Base-by-base conservation (phyloP, 768 basidiomycete species). In the Terana coerulea region DNA sequence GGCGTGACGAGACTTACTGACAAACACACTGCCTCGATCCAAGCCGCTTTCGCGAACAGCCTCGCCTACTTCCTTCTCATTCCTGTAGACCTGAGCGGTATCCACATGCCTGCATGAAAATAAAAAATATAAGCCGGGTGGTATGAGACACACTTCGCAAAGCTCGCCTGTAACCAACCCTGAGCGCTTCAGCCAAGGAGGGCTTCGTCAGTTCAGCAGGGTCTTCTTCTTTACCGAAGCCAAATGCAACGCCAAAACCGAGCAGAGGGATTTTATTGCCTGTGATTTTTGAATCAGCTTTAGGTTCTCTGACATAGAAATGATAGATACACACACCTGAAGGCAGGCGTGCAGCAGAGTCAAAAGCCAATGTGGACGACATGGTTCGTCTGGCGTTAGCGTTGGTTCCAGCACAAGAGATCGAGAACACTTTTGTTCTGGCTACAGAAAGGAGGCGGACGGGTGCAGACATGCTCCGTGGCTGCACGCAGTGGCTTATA, bases 21-120 rank as follows among this genome's bases (percentile, higher is more conserved):
- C 77, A 67, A 89, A 91, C 29, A 88, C 56, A 11, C 86, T 77
- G n/a, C 70, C 70, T 53, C 87, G 71, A 0, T 70, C 57, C 8
- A 90, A 49, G 2, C 76, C 79, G 42, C 78, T 81, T 48, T 80
- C 80, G 52, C 71, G 69, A 21, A 86, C 62, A 1, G 83, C 84
- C 24, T 76, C 72, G 1, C 80, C 83, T 12, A 87, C 85, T 8
- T 72, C 71, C 3, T 72, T 73, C 62, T 88, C 85, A 54, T 87
- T 88, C 51, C 68, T 70, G 63, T 90, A 91, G 31, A 73, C 69
- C 55, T 84, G 84, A 1, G 89, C 89, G 0, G 84, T 78, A 64
- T 91, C 89, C 36, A 90, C 69, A 51, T 88, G 89, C 49, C 88
- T 87, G 58, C n/a, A n/a, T n/a, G 12, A 21, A 1, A 26, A 17